Conservation (phyloP, 495 filamentous ascomycete species). For the Penicillium argentinense region DNA sequence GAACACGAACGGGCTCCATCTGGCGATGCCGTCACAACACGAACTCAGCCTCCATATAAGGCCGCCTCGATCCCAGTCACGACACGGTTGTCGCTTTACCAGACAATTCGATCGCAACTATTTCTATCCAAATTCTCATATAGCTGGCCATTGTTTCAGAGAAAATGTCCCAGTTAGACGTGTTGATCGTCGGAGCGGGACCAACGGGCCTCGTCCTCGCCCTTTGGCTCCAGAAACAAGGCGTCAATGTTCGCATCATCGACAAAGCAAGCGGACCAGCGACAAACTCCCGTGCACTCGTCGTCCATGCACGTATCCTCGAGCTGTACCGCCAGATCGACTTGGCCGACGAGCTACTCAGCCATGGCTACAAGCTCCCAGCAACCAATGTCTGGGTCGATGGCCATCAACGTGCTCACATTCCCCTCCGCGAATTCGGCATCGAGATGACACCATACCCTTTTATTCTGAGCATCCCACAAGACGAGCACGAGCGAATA, state of each 20-base stretch:
- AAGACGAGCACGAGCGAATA: slow-evolving; percentile 38
- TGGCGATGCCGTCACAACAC: not conserved
- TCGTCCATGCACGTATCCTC: slow-evolving; percentile 43
- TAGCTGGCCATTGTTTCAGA: not conserved
- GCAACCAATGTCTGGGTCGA: slow-evolving; percentile 39
- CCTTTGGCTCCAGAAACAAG: slow-evolving; percentile 37
- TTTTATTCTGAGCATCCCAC: slow-evolving; percentile 29
- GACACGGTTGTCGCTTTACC: not conserved
- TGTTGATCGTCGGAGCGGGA: slow-evolving; percentile 43
- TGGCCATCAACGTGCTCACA: slow-evolving; percentile 19
- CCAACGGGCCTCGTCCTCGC: slow-evolving; percentile 43
- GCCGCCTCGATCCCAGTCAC: not conserved
- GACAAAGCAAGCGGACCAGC: slow-evolving; percentile 29
- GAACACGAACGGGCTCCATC: not conserved
- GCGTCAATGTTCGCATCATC: slow-evolving; percentile 34
- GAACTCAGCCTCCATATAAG: not conserved
- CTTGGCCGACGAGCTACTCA: slow-evolving; percentile 32
- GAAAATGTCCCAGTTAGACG: slow-evolving; percentile 26
- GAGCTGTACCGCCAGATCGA: slow-evolving; percentile 43
- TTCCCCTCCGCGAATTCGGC: slow-evolving; percentile 28
- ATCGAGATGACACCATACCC: slow-evolving; percentile 35
- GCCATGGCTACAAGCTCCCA: slow-evolving; percentile 31
- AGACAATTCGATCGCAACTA: not conserved
- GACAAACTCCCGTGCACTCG: slow-evolving; percentile 36
- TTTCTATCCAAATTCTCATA: not conserved